These are phyloP conservation scores for Candida rishiriensis DNA, from an alignment of 805 yeast species.

Conservation along the genomic window DNA sequence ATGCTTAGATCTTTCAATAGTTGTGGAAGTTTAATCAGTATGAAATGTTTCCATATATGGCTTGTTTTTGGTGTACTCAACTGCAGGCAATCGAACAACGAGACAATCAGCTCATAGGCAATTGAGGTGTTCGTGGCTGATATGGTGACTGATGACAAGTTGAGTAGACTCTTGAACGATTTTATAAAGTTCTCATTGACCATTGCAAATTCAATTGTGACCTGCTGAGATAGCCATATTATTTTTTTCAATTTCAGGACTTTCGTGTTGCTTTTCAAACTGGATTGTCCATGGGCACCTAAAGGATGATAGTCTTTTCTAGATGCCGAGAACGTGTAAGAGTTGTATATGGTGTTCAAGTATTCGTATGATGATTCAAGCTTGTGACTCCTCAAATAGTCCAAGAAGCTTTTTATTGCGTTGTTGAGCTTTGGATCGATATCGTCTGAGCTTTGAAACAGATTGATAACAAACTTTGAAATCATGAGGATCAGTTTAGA, in stretches of 20 bases:
- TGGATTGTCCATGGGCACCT: not conserved
- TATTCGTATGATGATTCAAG: constrained; percentile 15
- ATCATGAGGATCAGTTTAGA: constrained; percentile 18
- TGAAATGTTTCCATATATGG: constrained; percentile 25
- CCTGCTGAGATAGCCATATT: constrained; percentile 29
- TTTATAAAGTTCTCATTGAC: constrained; percentile 22
- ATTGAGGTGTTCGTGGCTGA: constrained; percentile 27
- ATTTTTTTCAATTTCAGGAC: constrained; percentile 24
- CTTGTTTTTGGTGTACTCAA: constrained; percentile 17
- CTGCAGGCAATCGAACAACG: constrained; percentile 24
- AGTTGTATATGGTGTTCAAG: constrained; percentile 12
- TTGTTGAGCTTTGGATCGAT: constrained; percentile 15
- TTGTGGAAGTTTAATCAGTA: constrained; percentile 23
- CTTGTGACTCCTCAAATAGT: constrained; percentile 8
- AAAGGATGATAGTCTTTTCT: constrained; percentile 14
- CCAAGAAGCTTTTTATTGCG: constrained; percentile 11
- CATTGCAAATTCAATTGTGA: constrained; percentile 21
- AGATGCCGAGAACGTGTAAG: constrained; percentile 14
- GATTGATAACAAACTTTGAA: constrained; percentile 18
- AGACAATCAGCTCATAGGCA: constrained; percentile 23
- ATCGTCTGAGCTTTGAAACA: constrained; percentile 12
- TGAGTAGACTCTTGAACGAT: constrained; percentile 25
- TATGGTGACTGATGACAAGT: constrained; percentile 26
- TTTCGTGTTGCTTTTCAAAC: constrained; percentile 15
- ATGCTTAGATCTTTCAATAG: constrained; percentile 24